A percentile compares a stretch with the other conserved stretches of the same genome.
These are phyloP conservation scores for Aulographum hederae DNA, from an alignment of 2,329 filamentous ascomycete species.

Conservation along the genomic window DNA sequence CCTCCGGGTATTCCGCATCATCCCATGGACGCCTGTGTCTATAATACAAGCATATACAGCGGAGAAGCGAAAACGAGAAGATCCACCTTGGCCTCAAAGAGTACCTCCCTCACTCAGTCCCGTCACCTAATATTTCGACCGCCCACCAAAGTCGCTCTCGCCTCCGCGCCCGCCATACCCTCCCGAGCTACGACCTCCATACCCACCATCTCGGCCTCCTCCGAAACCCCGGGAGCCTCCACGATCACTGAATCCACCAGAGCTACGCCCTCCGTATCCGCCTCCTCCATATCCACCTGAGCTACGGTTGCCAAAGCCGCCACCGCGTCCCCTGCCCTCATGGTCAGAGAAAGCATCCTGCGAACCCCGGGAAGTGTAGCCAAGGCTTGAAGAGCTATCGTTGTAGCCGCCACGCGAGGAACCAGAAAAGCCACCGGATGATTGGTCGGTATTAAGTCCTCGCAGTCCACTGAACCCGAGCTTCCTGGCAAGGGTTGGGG, in stretches of 20 bases:
- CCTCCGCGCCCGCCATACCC: conserved; percentile 1
- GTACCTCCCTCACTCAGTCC: too few species aligned
- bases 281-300: conserved; percentile 40
- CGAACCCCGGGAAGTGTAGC: too few species aligned
- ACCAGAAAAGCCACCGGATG: too few species aligned
- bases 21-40: too few species aligned
- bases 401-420: too few species aligned
- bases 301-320: conserved; percentile 28
- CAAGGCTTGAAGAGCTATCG: too few species aligned
- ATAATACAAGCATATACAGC: too few species aligned
- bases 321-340: conserved; percentile 17
- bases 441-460: too few species aligned
- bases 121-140: conserved; percentile 1
- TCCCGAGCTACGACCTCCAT: not conserved
- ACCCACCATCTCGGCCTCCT: conserved; percentile 1
- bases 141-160: conserved; percentile 1
- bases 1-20: too few species aligned
- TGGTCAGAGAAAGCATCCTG: conserved; percentile 17
- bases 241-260: conserved; percentile 25
- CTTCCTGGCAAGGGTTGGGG: conserved; percentile 8
- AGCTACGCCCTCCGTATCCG: conserved; percentile 30
- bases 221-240: conserved; percentile 10
- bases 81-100: too few species aligned
- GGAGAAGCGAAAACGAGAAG: too few species aligned
- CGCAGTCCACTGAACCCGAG: too few species aligned